Conservation (phyloP, 495 filamentous ascomycete species). For the Pseudoneurospora amorphoporcata region DNA sequence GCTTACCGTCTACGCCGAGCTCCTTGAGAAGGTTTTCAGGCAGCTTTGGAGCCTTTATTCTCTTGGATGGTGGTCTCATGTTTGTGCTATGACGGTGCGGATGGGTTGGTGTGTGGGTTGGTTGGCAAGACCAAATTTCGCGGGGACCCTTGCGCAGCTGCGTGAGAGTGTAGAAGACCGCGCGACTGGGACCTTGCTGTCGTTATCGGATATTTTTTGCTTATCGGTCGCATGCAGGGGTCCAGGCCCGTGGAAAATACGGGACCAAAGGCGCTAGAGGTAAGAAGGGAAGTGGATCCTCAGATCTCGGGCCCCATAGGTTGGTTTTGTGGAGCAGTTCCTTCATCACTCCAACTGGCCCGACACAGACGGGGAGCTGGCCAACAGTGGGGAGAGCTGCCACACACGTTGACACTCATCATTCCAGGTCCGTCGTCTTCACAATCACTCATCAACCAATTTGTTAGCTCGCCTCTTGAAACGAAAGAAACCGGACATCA, state of each 20-base stretch:
- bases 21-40: slow-evolving; percentile 20
- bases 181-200: background rate
- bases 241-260: background rate
- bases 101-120: background rate
- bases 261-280: background rate
- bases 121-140: background rate
- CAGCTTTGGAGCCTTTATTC: slow-evolving; percentile 7
- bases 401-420: background rate
- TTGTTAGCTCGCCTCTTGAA: background rate
- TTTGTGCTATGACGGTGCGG: slow-evolving; percentile 1
- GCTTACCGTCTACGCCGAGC: slow-evolving; percentile 12
- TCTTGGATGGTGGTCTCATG: slow-evolving; percentile 6
- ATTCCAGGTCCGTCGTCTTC: background rate
- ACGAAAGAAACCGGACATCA: background rate
- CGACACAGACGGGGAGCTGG: background rate
- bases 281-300: background rate
- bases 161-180: background rate
- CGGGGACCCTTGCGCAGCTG: background rate
- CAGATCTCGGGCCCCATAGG: background rate
- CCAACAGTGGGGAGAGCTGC: background rate
- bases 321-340: background rate
- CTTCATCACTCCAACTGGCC: background rate
- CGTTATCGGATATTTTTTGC: background rate
- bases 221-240: background rate
- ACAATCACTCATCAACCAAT: background rate